Conservation (phyloP, 2,329 filamentous ascomycete species). For the Elsinoe fawcettii region DNA sequence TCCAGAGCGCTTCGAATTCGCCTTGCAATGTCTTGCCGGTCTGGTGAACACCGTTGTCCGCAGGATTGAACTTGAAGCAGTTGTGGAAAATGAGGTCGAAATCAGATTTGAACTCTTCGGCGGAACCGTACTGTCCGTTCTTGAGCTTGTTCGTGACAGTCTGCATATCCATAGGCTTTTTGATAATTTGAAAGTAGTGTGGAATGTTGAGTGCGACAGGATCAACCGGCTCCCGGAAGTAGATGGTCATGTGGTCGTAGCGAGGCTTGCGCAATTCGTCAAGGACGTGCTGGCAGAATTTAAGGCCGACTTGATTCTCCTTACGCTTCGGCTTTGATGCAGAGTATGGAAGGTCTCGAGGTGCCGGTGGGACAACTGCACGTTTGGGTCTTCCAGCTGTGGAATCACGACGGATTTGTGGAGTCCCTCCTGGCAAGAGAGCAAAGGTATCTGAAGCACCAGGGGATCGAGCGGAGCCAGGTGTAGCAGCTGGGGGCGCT, state of each 20-base stretch:
- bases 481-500: conserved; percentile 26
- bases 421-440: conserved; percentile 67
- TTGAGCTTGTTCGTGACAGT: conserved; percentile 75
- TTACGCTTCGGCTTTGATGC: conserved; percentile 79
- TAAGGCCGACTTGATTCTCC: conserved; percentile 80
- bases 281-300: conserved; percentile 78
- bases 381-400: conserved; percentile 81
- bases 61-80: conserved; percentile 86
- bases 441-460: conserved; percentile 58
- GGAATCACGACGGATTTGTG: conserved; percentile 78
- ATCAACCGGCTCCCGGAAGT: conserved; percentile 80
- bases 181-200: conserved; percentile 86
- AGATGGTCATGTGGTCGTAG: conserved; percentile 58
- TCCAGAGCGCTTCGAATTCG: conserved; percentile 68
- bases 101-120: conserved; percentile 80
- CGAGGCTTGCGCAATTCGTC: conserved; percentile 69
- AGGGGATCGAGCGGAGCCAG: conserved; percentile 40
- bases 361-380: conserved; percentile 84
- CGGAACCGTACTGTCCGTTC: conserved; percentile 67
- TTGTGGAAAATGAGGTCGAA: conserved; percentile 79
- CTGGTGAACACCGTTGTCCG: conserved; percentile 63
- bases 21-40: conserved; percentile 66
- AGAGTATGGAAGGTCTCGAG: conserved; percentile 83
- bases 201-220: conserved; percentile 91
- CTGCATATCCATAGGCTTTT: conserved; percentile 89